Percentiles rank a stretch among this genome's conserved stretches.
Conservation (phyloP, 202 grass and related monocot genomes). For the Zoysia matrella region DNA sequence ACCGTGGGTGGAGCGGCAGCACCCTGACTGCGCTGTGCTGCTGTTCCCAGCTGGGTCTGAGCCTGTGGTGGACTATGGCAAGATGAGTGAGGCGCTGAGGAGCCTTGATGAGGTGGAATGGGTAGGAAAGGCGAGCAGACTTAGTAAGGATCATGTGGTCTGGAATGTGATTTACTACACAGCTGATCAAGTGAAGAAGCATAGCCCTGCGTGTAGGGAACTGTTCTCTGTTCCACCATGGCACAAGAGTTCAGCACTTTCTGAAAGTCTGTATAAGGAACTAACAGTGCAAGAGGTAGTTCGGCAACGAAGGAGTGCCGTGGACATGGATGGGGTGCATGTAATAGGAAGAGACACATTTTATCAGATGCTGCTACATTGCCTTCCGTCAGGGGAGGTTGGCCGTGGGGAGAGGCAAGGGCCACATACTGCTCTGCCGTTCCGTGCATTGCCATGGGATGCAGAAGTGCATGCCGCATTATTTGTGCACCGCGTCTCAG, state of each 20-base stretch:
- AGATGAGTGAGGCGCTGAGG: constrained; percentile 44
- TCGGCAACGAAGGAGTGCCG: constrained; percentile 60
- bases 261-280: constrained; percentile 63
- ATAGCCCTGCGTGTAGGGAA: constrained; percentile 36
- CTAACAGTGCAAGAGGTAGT: constrained; percentile 65
- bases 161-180: constrained; percentile 86
- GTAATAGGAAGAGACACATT: constrained; percentile 67
- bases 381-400: constrained; percentile 76
- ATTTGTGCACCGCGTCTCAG: constrained; percentile 74
- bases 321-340: constrained; percentile 82
- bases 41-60: constrained; percentile 63
- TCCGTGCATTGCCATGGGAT: constrained; percentile 79
- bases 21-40: constrained; percentile 73
- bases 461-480: constrained; percentile 81
- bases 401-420: constrained; percentile 55
- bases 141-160: constrained; percentile 87
- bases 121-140: constrained; percentile 63
- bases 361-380: constrained; percentile 88
- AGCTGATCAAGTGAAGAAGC: constrained; percentile 78
- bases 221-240: constrained; percentile 61
- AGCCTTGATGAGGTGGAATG: constrained; percentile 54
- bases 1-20: constrained; percentile 74
- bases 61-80: constrained; percentile 59
- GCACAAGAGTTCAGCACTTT: constrained; percentile 47
- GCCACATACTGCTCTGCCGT: constrained; percentile 63